phyloP scores from a whole-genome alignment of 129 eudicot genomes.

The sunflower (Helianthus annuus) region HanXRQr2.0-SUNRISE NC_035437.2:138428054-138428553 shows the following conservation, averaged over 20 bases:
- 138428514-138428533: neutral
- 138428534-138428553: neutral
- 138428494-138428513: slow-evolving; percentile 47
- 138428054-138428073: slow-evolving; percentile 75
- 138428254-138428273: slow-evolving; percentile 53
- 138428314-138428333: slow-evolving; percentile 50
- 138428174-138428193: slow-evolving; percentile 61
- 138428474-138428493: slow-evolving; percentile 92
- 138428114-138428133: slow-evolving; percentile 63
- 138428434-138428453: slow-evolving; percentile 69
- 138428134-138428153: slow-evolving; percentile 57
- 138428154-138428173: slow-evolving; percentile 44
- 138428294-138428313: slow-evolving; percentile 48
- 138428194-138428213: slow-evolving; percentile 38
- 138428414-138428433: slow-evolving; percentile 65
- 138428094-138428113: slow-evolving; percentile 80
- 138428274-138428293: slow-evolving; percentile 51
- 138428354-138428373: slow-evolving; percentile 71
- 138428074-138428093: slow-evolving; percentile 78
- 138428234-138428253: slow-evolving; percentile 27
- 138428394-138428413: slow-evolving; percentile 71
- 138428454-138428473: slow-evolving; percentile 51
- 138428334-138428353: slow-evolving; percentile 53
- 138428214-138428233: slow-evolving; percentile 41
- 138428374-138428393: slow-evolving; percentile 87